phyloP scores from a whole-genome alignment of 305 asterid species.

The Plantago rigida region DNA sequence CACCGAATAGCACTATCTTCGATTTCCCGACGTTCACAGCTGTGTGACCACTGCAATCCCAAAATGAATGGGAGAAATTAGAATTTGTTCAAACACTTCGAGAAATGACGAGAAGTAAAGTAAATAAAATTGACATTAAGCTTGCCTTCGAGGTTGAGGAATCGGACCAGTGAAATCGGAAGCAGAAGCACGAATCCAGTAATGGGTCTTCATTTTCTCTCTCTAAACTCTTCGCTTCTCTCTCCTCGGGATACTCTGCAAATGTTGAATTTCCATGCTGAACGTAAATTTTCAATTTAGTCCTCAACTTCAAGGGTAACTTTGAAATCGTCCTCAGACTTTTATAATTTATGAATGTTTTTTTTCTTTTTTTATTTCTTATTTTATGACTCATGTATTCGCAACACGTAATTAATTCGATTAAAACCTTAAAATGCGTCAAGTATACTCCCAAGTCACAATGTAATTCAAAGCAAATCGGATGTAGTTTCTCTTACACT shows the following conservation, averaged over 20 bases:
- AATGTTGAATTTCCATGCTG: neutral
- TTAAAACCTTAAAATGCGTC: too few species aligned
- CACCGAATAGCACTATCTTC: conserved; percentile 76
- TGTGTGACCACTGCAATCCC: conserved; percentile 69
- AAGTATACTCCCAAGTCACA: too few species aligned
- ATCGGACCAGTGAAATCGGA: conserved; percentile 67
- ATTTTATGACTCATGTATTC: too few species aligned
- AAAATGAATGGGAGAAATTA: neutral
- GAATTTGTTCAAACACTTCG: neutral
- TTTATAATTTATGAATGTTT: neutral
- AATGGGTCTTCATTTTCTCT: conserved; percentile 54
- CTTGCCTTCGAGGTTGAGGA: conserved; percentile 77
- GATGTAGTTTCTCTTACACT: too few species aligned
- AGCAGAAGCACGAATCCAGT: conserved; percentile 81
- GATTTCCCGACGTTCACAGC: conserved; percentile 88
- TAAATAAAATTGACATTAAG: neutral
- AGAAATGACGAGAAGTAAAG: neutral
- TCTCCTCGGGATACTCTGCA: neutral
- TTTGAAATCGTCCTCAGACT: neutral
- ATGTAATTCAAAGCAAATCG: too few species aligned
- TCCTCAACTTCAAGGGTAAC: neutral
- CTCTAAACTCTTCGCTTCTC: conserved; percentile 18
- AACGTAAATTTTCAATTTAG: neutral
- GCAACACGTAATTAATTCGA: too few species aligned
- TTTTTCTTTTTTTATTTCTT: too few species aligned